Base-by-base conservation (phyloP, 1,284 basidiomycete species). In the Puccinia coronata region DNA sequence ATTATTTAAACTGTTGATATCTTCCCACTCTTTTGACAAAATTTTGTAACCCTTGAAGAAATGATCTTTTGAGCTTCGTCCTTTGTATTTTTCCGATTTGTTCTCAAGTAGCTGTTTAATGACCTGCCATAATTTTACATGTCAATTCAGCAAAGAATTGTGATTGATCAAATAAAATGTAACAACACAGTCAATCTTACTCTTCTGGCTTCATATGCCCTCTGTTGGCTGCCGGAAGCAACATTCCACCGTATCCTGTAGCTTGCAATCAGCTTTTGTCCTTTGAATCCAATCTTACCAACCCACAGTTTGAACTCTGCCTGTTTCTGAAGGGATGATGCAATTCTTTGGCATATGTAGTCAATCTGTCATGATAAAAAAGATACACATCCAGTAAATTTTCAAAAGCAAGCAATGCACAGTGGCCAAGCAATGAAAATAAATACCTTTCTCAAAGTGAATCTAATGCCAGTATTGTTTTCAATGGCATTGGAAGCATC, bases 21-120 rank as follows among this genome's bases (percentile, higher is more conserved):
- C 61, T 25, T 65, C 61, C 61, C 61, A 65, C n/a, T 65, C 61
- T 18, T 65, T 65, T 36, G 61, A 39, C 5, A 11, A 28, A 11
- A 65, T 28, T 11, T 65, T 36, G 23, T 39, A 65, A n/a, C n/a
- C n/a, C 61, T 39, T 36, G 61, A 65, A 36, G 23, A 65, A 65
- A 39, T 65, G 31, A 1, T 36, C 28, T 11, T 36, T n/a, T 6
- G 61, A 23, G 14, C 6, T 8, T 65, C n/a, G n/a, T 8, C 61
- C 61, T 20, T 28, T 9, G 23, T 28, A 65, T 11, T 39, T 65
- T 36, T 65, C 61, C 11, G 34, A 65, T 25, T 65, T 25, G 23
- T 65, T 65, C 14, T 65, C 34, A 39, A 65, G 34, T 20, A 65
- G 61, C 39, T 65, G 61, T 20, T 65, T 65, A 25, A 65, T 65